Conservation (phyloP, 106 monocot species). For the Triglochin maritima region DNA sequence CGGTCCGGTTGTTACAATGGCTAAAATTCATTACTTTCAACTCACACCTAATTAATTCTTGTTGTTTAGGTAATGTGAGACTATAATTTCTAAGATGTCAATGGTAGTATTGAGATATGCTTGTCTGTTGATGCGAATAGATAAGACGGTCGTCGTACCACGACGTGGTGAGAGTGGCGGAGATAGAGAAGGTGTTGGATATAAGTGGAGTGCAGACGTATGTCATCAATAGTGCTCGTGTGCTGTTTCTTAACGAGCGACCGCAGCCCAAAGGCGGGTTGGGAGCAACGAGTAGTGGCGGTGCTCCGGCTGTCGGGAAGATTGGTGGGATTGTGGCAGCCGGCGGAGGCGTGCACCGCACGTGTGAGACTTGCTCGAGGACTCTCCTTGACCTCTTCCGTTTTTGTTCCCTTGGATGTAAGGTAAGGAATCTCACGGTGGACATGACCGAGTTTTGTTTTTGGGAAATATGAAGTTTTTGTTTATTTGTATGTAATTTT, state of each 20-base stretch:
- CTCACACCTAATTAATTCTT: not conserved
- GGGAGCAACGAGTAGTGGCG: not conserved
- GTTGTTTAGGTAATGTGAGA: too few relatives aligned
- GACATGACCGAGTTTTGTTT: too few relatives aligned
- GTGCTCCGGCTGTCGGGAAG: not conserved
- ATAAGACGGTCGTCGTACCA: constrained; percentile 90
- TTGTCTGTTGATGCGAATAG: constrained; percentile 10
- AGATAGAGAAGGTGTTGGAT: constrained; percentile 67
- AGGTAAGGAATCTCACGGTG: constrained; percentile 16
- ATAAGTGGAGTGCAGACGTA: constrained; percentile 78
- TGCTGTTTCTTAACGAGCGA: constrained; percentile 75
- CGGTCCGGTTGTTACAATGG: too few relatives aligned
- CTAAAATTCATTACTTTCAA: too few relatives aligned
- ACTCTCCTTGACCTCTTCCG: constrained; percentile 74
- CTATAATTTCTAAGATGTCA: too few relatives aligned
- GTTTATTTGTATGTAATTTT: not conserved
- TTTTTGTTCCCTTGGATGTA: constrained; percentile 91
- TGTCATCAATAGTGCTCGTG: constrained; percentile 89
- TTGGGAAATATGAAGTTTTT: not conserved
- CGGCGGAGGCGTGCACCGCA: constrained; percentile 12
- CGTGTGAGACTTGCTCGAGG: constrained; percentile 76
- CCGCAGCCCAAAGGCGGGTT: constrained; percentile 48
- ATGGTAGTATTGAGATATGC: too few relatives aligned
- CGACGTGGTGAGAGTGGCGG: constrained; percentile 76
- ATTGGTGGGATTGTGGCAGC: not conserved